Base-by-base conservation (phyloP, 2,329 filamentous ascomycete genomes). In the Fusarium luffae region DNA sequence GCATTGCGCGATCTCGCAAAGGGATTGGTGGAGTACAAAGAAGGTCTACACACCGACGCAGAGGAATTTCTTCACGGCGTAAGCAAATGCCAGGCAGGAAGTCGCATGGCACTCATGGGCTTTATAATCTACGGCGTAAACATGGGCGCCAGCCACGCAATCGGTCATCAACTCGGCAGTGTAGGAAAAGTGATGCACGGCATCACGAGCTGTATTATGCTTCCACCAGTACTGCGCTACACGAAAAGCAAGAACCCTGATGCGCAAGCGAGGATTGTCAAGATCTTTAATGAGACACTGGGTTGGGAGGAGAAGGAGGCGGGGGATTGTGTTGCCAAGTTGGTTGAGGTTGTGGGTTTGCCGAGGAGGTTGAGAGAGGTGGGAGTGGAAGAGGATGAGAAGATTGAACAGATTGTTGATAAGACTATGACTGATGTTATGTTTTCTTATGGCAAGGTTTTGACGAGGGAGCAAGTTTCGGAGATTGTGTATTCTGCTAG, bases 391-490 rank as follows among this genome's bases (percentile, higher is more conserved):
- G 21, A 25, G 11, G 25, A 66, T 18, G 54, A 61, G 11, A 48
- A 42, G 37, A 54, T 66, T 44, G 61, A 66, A 18, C 54, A 66
- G 25, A 54, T 66, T 10, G 44, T 66, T 6, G 54, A 46, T 19
- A 66, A 61, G 48, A 66, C 63, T 6, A 66, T 66, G 63, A 66
- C 63, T 10, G 62, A 66, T 14, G 54, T 54, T 1, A 66, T 66
- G 61, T 66, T 66, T 25, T 66, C 63, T 9, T 66, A 54, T n/a
- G 54, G 61, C 1, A 40, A 54, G 12, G 21, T 61, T 1, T 5
- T 66, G 7, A 50, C 54, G 0, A 66, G 54, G 4, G 37, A 66
- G 6, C 37, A 66, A 7, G 30, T 66, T 5, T 66, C 61, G 2
- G 37, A 54, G 30, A 61, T 66, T 28, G 48, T 66, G 0, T 61